These are phyloP conservation scores for Solanum virginianum DNA, from an alignment of 257 asterid genomes.

Conservation along the genomic window DNA sequence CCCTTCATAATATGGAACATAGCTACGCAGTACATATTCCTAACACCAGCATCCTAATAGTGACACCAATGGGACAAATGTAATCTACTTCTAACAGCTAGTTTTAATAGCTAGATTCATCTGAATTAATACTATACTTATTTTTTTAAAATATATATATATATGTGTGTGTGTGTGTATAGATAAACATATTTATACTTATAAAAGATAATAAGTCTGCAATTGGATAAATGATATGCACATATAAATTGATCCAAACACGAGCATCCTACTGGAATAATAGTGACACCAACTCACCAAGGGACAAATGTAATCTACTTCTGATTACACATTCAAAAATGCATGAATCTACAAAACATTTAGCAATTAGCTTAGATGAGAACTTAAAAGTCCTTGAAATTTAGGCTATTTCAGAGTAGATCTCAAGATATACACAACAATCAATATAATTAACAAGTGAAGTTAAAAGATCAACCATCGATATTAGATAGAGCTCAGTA, in stretches of 20 bases:
- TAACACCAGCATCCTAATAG: background rate
- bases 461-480: background rate
- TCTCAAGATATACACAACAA: background rate
- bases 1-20: background rate
- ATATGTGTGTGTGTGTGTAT: no score
- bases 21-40: background rate
- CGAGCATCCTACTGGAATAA: background rate
- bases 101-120: background rate
- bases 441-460: background rate
- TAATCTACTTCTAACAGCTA: background rate
- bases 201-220: background rate
- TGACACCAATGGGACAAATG: background rate
- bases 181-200: background rate
- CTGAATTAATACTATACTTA: background rate
- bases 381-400: background rate
- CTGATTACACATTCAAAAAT: background rate
- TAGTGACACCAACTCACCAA: background rate
- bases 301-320: no score
- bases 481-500: background rate
- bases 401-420: background rate
- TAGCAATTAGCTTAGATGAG: background rate
- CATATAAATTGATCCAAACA: background rate
- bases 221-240: background rate
- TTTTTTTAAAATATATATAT: no score
- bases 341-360: background rate